phyloP scores from a whole-genome alignment of 305 asterid genomes.

The Solanum hybrid region DNA sequence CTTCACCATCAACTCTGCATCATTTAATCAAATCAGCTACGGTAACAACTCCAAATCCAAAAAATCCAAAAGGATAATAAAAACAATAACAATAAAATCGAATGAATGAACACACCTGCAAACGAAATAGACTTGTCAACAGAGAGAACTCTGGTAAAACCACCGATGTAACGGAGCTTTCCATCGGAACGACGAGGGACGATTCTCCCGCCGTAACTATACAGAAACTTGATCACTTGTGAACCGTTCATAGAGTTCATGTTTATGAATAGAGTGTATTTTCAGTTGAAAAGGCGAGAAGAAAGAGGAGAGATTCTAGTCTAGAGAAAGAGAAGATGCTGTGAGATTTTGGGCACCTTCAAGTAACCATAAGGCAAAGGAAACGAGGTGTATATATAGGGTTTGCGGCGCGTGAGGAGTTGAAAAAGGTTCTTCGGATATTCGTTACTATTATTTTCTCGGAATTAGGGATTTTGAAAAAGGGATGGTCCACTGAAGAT shows the following conservation, averaged over 20 bases:
- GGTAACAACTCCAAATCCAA: background rate
- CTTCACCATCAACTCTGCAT: conserved; percentile 57
- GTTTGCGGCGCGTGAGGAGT: background rate
- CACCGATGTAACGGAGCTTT: conserved; percentile 65
- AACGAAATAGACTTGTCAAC: conserved; percentile 45
- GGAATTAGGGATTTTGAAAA: background rate
- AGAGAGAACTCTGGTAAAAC: conserved; percentile 63
- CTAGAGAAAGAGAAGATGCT: conserved; percentile 16
- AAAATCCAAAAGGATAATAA: background rate
- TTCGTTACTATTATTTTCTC: background rate
- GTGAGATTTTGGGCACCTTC: conserved; percentile 8
- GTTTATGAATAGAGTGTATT: background rate
- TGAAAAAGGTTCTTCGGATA: conserved; percentile 3
- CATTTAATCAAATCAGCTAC: background rate
- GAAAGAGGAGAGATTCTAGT: background rate
- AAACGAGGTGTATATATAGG: conserved; percentile 7
- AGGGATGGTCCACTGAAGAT: background rate
- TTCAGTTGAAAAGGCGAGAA: background rate
- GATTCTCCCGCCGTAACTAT: conserved; percentile 73
- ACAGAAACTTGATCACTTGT: conserved; percentile 51
- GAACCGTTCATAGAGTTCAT: conserved; percentile 15
- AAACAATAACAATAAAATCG: background rate
- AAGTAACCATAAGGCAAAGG: background rate
- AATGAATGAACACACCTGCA: conserved; percentile 33
- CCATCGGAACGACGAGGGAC: conserved; percentile 60